Conservation (phyloP, 108 stramenopile species). For the Cyclotella atomus region DNA sequence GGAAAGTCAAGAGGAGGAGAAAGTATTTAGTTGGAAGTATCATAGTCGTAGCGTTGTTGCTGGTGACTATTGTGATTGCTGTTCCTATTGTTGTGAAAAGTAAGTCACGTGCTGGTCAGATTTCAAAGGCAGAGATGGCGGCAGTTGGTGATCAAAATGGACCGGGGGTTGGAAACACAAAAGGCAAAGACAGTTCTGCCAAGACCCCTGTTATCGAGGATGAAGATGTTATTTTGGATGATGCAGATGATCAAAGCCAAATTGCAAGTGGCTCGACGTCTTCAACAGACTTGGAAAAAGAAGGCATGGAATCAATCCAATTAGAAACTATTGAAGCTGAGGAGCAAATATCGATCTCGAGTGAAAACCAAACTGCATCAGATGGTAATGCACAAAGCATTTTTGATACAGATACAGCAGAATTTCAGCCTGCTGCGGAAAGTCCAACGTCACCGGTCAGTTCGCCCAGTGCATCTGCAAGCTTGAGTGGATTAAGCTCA, state of each 20-base stretch:
- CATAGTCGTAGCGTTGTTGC: background rate
- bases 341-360: too few species aligned
- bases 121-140: background rate
- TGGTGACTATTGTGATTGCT: background rate
- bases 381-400: background rate
- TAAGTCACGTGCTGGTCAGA: background rate
- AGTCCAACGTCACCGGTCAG: background rate
- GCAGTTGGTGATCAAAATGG: background rate
- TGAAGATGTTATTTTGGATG: too few species aligned
- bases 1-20: background rate
- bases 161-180: background rate
- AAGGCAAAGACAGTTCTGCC: background rate
- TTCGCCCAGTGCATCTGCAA: background rate
- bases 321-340: background rate
- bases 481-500: background rate
- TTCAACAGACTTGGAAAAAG: background rate
- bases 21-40: background rate
- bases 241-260: background rate
- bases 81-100: background rate
- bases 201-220: too few species aligned
- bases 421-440: background rate
- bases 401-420: background rate
- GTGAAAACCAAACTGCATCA: too few species aligned
- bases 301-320: background rate
- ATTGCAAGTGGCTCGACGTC: background rate